These are phyloP conservation scores for Dendryphion nanum DNA, from an alignment of 2,329 filamentous ascomycete species.

Conservation along the genomic window DNA sequence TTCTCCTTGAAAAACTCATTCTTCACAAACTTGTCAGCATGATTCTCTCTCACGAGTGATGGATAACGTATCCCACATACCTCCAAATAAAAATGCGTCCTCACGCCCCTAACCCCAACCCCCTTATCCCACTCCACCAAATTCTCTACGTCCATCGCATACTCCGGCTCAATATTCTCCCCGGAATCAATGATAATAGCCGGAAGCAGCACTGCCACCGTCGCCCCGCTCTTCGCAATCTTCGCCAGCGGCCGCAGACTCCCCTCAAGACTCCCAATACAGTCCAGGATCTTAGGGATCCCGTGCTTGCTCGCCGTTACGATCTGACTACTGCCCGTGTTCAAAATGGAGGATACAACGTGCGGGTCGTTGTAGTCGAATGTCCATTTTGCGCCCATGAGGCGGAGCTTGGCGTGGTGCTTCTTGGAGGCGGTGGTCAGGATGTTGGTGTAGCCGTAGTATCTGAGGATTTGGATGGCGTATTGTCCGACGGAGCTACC, in stretches of 20 bases:
- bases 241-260: conserved; percentile 43
- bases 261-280: conserved; percentile 31
- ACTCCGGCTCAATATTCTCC: conserved; percentile 49
- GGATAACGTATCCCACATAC: no score
- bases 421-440: conserved; percentile 38
- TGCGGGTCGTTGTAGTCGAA: conserved; percentile 42
- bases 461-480: conserved; percentile 43
- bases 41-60: background rate
- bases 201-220: conserved; percentile 60
- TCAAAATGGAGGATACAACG: conserved; percentile 31
- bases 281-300: conserved; percentile 28
- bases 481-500: conserved; percentile 45
- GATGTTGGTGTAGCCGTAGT: conserved; percentile 41
- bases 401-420: conserved; percentile 39
- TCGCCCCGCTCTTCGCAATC: conserved; percentile 50
- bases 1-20: conserved; percentile 57
- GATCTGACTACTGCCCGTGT: conserved; percentile 1
- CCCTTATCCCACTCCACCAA: conserved; percentile 53
- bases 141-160: conserved; percentile 53
- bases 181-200: conserved; percentile 57
- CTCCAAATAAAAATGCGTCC: conserved; percentile 55
- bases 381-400: conserved; percentile 36
- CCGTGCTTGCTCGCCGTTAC: conserved; percentile 11
- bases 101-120: conserved; percentile 53
- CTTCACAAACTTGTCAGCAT: conserved; percentile 29